phyloP scores from a whole-genome alignment of 148 eudicot species.

The Persicaria maculosa region DNA sequence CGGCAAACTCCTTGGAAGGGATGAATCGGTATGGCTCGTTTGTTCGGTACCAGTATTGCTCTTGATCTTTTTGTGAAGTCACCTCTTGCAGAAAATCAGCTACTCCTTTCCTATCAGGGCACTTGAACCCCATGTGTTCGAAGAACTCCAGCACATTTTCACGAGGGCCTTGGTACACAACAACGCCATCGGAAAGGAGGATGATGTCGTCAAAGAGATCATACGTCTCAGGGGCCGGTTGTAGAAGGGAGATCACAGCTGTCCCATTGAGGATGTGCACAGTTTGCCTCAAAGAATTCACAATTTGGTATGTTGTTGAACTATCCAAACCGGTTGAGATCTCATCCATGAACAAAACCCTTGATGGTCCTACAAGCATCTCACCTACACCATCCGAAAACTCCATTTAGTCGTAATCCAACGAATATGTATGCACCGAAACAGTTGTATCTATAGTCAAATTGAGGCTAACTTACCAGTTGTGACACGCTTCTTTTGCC shows the following conservation, averaged over 20 bases:
- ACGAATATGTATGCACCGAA: too few relatives aligned
- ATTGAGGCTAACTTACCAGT: constrained; percentile 35
- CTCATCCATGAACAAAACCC: constrained; percentile 76
- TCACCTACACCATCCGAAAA: constrained; percentile 38
- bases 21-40: constrained; percentile 57
- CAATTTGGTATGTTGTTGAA: constrained; percentile 75
- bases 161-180: constrained; percentile 75
- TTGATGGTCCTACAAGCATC: constrained; percentile 78
- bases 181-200: constrained; percentile 59
- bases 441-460: too few relatives aligned
- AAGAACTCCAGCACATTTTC: constrained; percentile 66
- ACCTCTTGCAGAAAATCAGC: constrained; percentile 93
- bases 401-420: too few relatives aligned
- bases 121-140: constrained; percentile 63
- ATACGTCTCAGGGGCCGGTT: constrained; percentile 86
- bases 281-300: constrained; percentile 50
- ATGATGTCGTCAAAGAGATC: constrained; percentile 71
- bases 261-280: constrained; percentile 74
- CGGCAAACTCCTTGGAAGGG: constrained; percentile 47
- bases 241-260: constrained; percentile 68
- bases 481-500: constrained; percentile 75
- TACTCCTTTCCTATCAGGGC: constrained; percentile 71
- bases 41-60: constrained; percentile 52
- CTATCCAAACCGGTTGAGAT: constrained; percentile 89
- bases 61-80: constrained; percentile 78